Percentiles rank a stretch among this genome's conserved stretches.
Conservation (phyloP, 2,329 filamentous ascomycete species). For the Sarocladiaceae sp. region DNA sequence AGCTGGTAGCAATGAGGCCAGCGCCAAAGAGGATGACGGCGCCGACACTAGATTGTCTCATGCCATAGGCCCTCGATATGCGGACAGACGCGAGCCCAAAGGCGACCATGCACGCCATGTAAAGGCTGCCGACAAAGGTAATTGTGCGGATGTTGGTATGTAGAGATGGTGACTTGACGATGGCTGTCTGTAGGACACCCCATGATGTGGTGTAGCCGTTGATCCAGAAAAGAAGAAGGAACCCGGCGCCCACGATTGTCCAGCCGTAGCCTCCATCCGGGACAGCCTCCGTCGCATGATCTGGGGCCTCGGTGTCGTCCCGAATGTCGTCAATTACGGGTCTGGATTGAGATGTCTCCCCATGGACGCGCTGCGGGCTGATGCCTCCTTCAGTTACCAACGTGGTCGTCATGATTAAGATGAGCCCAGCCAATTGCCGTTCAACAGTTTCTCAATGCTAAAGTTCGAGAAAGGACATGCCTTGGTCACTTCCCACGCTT, state of each 20-base stretch:
- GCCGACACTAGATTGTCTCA: neutral
- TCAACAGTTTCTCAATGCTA: too few species aligned
- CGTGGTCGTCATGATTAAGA: too few species aligned
- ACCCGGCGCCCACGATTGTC: constrained; percentile 9
- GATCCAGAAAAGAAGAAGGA: constrained; percentile 10
- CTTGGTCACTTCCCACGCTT: too few species aligned
- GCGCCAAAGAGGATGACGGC: neutral
- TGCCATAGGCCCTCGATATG: neutral
- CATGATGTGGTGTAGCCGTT: constrained; percentile 11
- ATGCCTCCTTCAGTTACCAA: too few species aligned
- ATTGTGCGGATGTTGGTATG: constrained; percentile 9
- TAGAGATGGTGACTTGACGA: neutral
- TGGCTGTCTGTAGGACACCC: constrained; percentile 11
- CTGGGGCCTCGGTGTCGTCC: too few species aligned
- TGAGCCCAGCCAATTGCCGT: too few species aligned
- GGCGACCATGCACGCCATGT: constrained; percentile 7
- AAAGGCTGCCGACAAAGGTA: constrained; percentile 11
- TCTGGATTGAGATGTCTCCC: too few species aligned
- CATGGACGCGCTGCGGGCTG: too few species aligned
- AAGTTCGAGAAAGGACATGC: too few species aligned
- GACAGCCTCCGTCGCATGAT: constrained; percentile 2
- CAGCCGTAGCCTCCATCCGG: constrained; percentile 13
- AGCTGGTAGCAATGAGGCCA: constrained; percentile 8
- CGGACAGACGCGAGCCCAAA: constrained; percentile 8
- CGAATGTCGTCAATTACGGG: too few species aligned